Evolutionary conservation across 164 flowering plant species (phyloP).

Genomic region (Nelumbo lutea): DNA sequence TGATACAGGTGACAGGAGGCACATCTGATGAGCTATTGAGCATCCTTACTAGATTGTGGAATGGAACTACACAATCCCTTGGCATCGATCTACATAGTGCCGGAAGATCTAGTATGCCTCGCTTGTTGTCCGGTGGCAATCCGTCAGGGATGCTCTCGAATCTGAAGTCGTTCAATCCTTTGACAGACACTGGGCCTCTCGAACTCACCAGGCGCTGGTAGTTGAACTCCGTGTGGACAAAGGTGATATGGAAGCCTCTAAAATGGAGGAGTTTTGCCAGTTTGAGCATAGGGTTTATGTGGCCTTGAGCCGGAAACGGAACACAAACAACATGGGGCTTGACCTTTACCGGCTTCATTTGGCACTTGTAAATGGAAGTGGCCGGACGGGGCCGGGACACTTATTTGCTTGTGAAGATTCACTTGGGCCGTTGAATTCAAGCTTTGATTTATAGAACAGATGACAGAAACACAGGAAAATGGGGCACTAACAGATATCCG

Average conservation of each 20-base stretch:
- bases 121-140: constrained; percentile 5
- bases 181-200: constrained; percentile 9
- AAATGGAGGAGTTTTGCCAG: constrained; percentile 16
- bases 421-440: no score
- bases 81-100: constrained; percentile 6
- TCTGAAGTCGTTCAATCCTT: constrained; percentile 10
- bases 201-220: constrained; percentile 12
- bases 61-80: constrained; percentile 2
- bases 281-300: constrained; percentile 15
- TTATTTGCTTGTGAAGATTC: no score
- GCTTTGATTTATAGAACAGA: no score
- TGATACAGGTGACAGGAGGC: constrained; percentile 7
- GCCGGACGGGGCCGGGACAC: no score
- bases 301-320: constrained; percentile 19
- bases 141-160: constrained; percentile 11
- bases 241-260: constrained; percentile 18
- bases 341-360: not conserved
- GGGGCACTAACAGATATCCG: no score
- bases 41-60: constrained; percentile 8
- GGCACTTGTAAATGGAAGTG: no score
- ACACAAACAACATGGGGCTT: constrained; percentile 12
- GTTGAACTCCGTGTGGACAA: constrained; percentile 19
- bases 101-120: constrained; percentile 12
- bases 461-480: no score
- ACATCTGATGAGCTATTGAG: constrained; percentile 10